Evolutionary conservation across 1,284 basidiomycete species (phyloP).

Genomic region (Cerrena zonata): DNA sequence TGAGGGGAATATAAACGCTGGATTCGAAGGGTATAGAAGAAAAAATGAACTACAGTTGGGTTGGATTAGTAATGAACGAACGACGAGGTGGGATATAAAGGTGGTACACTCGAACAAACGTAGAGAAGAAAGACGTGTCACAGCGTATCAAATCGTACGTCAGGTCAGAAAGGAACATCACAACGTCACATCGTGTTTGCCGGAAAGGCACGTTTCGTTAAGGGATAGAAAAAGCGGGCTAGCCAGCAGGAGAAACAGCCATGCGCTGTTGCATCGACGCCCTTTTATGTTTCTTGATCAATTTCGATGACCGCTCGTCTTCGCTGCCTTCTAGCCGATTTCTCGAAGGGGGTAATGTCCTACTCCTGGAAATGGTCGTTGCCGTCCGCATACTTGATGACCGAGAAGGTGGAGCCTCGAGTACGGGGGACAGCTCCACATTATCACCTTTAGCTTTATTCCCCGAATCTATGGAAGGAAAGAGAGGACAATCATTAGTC

Average conservation of each 20-base stretch:
- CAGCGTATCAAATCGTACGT: not conserved
- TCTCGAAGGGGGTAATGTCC: slow-evolving; percentile 48
- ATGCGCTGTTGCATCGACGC: slow-evolving; percentile 28
- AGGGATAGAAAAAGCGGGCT: not conserved
- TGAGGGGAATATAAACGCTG: no score
- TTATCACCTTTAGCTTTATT: slow-evolving; percentile 19
- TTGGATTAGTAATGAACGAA: no score
- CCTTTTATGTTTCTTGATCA: slow-evolving; percentile 47
- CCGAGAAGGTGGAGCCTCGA: slow-evolving; percentile 33
- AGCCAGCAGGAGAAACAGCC: not conserved
- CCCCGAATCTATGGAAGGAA: slow-evolving; percentile 2
- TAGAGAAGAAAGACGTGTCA: not conserved
- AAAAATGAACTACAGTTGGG: no score
- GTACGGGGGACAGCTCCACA: slow-evolving; percentile 36
- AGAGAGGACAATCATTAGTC: not conserved
- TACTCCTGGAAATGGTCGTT: slow-evolving; percentile 46
- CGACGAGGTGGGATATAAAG: no score
- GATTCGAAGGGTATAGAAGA: no score
- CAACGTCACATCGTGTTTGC: no score
- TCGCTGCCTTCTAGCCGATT: slow-evolving; percentile 19
- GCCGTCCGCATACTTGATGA: slow-evolving; percentile 22
- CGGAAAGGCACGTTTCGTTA: no score
- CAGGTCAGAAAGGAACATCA: not conserved
- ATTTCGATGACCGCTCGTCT: slow-evolving; percentile 35
- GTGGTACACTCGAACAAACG: not conserved